These are phyloP conservation scores for Tolypocladium ophioglossoides DNA, from an alignment of 2,329 filamentous ascomycete species.

Conservation along the genomic window DNA sequence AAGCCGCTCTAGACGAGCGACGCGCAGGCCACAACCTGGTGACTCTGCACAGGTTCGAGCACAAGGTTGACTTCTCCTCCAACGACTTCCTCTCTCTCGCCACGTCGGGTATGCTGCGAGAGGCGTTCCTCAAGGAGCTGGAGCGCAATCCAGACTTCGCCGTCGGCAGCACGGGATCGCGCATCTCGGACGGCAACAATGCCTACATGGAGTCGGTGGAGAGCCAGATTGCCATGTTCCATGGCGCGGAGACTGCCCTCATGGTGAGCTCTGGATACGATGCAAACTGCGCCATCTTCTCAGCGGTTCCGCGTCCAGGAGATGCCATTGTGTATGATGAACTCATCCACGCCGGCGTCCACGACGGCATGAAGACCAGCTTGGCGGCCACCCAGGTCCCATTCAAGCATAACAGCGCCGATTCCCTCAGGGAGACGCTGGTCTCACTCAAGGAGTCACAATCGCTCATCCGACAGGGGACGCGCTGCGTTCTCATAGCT, in stretches of 20 bases:
- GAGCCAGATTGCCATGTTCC: neutral
- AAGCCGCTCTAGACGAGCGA: constrained; percentile 18
- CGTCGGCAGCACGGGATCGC: neutral
- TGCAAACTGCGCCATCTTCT: constrained; percentile 40
- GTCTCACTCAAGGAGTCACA: too few species aligned
- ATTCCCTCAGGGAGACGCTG: constrained; percentile 5
- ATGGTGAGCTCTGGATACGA: constrained; percentile 50
- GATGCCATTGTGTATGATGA: constrained; percentile 54
- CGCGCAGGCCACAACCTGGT: constrained; percentile 11
- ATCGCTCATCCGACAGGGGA: too few species aligned
- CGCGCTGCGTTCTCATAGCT: too few species aligned
- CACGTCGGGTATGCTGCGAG: constrained; percentile 32
- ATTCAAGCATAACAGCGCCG: constrained; percentile 34
- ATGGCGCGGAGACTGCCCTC: constrained; percentile 44
- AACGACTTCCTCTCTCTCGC: constrained; percentile 56
- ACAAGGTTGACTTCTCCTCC: constrained; percentile 45
- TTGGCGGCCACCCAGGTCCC: constrained; percentile 32
- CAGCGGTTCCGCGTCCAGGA: constrained; percentile 37
- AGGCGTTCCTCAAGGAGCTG: constrained; percentile 33
- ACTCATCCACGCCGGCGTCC: constrained; percentile 54
- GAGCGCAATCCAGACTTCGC: neutral
- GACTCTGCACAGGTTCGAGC: constrained; percentile 12
- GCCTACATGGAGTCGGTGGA: neutral
- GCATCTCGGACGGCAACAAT: neutral
- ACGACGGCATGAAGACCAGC: constrained; percentile 52